phyloP scores from a whole-genome alignment of 1,139 yeast genomes.

The Taphrina betulina region DNA sequence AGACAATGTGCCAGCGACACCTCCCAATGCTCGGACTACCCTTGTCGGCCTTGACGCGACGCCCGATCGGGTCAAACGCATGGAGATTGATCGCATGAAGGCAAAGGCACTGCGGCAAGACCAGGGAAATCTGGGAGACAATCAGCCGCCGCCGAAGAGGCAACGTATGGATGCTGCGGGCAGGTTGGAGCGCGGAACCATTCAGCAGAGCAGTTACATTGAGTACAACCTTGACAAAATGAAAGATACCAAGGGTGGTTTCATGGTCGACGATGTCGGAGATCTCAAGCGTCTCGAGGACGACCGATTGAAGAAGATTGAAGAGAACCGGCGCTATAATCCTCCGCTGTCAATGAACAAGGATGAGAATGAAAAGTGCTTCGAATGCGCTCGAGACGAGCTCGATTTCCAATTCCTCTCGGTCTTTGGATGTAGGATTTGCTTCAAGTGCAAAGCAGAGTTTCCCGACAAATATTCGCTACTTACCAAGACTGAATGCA shows the following conservation, averaged over 20 bases:
- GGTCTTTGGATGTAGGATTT: constrained; percentile 70
- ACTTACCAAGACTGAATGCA: constrained; percentile 91
- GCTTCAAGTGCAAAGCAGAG: constrained; percentile 69
- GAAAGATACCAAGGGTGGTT: constrained; percentile 88
- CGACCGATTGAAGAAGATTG: constrained; percentile 17
- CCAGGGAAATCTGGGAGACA: constrained; percentile 29
- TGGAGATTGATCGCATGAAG: constrained; percentile 37
- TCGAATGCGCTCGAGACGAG: constrained; percentile 52
- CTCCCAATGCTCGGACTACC: constrained; percentile 19
- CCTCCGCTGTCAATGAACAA: constrained; percentile 54
- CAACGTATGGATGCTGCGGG: constrained; percentile 31
- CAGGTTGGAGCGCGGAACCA: constrained; percentile 38
- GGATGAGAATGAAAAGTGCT: constrained; percentile 67
- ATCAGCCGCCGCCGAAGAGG: constrained; percentile 32
- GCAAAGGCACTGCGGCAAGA: constrained; percentile 39
- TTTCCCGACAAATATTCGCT: constrained; percentile 85
- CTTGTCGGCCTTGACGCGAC: constrained; percentile 23
- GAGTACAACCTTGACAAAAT: constrained; percentile 86
- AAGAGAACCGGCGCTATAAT: constrained; percentile 56
- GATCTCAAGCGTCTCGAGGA: constrained; percentile 3
- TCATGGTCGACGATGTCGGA: constrained; percentile 53
- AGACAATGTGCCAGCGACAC: background rate
- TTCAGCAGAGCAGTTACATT: constrained; percentile 59
- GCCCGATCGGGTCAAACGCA: constrained; percentile 34
- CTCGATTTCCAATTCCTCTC: constrained; percentile 70